Conservation (phyloP, 192 early-diverging fungal genomes). For the Coemansia sp. region DNA sequence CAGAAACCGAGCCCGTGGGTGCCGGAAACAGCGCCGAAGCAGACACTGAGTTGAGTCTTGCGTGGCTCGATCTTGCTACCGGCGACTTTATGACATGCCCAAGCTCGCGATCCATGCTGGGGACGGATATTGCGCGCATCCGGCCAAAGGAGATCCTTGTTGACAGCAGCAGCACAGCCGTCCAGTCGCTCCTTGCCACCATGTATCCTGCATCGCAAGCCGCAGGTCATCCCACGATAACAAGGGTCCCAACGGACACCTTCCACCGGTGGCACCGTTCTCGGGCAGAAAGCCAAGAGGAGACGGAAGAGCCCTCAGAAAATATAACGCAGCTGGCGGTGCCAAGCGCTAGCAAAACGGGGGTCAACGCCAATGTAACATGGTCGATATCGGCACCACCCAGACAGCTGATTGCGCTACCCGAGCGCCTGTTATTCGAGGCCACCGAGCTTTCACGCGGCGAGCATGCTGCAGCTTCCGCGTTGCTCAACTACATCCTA, state of each 20-base stretch:
- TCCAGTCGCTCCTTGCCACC: slow-evolving; percentile 1
- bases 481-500: slow-evolving; percentile 71
- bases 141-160: slow-evolving; percentile 82
- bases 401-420: slow-evolving; percentile 16
- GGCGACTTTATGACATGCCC: slow-evolving; percentile 82
- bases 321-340: neutral
- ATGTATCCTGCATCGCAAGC: slow-evolving; percentile 20
- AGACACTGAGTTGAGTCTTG: slow-evolving; percentile 60
- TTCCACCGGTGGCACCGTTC: slow-evolving; percentile 5
- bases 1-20: neutral
- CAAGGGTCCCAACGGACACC: slow-evolving; percentile 5
- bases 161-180: slow-evolving; percentile 22
- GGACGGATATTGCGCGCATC: slow-evolving; percentile 78
- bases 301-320: neutral
- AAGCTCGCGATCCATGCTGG: slow-evolving; percentile 54
- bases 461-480: slow-evolving; percentile 41
- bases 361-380: slow-evolving; percentile 5
- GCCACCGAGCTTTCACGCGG: slow-evolving; percentile 35
- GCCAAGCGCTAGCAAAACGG: neutral
- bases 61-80: slow-evolving; percentile 91
- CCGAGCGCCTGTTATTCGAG: slow-evolving; percentile 34
- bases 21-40: neutral
- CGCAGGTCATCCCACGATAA: slow-evolving; percentile 5
- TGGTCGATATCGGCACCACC: slow-evolving; percentile 28
- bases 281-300: neutral